Evolutionary conservation across 2,329 filamentous ascomycete species (phyloP), one percentile per base, ranked within the genome.

Genomic region (Periglandula ipomoeae): DNA sequence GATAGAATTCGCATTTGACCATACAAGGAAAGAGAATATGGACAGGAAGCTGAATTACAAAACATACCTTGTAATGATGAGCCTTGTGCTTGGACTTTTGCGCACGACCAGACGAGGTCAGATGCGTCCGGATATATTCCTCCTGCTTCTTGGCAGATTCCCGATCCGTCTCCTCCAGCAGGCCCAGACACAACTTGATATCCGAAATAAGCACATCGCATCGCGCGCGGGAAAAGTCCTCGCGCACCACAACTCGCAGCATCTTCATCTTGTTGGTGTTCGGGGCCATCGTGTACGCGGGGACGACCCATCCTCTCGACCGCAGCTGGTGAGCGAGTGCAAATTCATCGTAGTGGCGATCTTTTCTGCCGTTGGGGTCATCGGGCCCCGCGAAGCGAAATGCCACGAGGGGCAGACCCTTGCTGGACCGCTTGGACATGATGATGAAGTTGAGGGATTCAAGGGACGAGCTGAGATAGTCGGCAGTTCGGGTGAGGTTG

Each of bases 231-330:
- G 82, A 87, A 58, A 97, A 96, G 69, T 96, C 91, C 68, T 96
- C 91, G 45, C 91, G 81, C 4, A 96, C 87, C 1, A 97, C 91
- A 4, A 96, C 81, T 34, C 91, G 84, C 73, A 96, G 81, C 78
- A 97, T 84, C 76, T 95, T 94, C 61, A 96, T 75, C 55, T 82
- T 73, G 49, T 87, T 74, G 17, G 87, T 89, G 63, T 95, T 77
- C 17, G 90, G 90, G 1, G 91, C 91, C 91, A 96, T 96, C 35
- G 90, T 97, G 70, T 97, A 97, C 0, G 91, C 91, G 0, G 91
- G 91, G 0, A 96, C 87, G 26, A 96, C 85, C 91, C 91, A 97
- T 39, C 88, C 87, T 30, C 89, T 81, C 55, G 87, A 82, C 46
- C 91, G 85, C 23, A 96, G 79, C 66, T 89, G 85, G 63, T 95